These are phyloP conservation scores for Hyaloscypha finlandica DNA, from an alignment of 495 filamentous ascomycete genomes.

Conservation along the genomic window DNA sequence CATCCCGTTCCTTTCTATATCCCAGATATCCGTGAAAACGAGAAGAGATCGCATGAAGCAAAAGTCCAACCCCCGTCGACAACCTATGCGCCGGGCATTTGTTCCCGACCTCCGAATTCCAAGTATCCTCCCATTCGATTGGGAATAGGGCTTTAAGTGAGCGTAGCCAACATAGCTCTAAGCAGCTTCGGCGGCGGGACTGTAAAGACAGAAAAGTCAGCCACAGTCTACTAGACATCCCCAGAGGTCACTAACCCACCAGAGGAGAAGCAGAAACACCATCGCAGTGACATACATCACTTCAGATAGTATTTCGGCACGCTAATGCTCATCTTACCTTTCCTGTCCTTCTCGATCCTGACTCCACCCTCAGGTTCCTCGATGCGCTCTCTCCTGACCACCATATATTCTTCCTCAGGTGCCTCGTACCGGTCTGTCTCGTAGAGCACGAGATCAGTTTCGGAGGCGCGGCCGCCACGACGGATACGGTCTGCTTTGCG, in stretches of 20 bases:
- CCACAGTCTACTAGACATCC: conserved; percentile 11
- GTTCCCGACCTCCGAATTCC: background rate
- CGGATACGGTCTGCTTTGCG: conserved; percentile 37
- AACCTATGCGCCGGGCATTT: background rate
- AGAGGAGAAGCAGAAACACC: conserved; percentile 28
- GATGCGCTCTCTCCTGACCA: conserved; percentile 56
- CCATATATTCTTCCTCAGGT: conserved; percentile 53
- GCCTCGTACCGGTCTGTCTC: conserved; percentile 40
- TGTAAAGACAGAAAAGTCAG: conserved; percentile 36
- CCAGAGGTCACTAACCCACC: conserved; percentile 26
- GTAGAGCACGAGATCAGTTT: conserved; percentile 45
- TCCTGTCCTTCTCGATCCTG: conserved; percentile 78
- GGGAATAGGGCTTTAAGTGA: conserved; percentile 54
- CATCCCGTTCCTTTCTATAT: background rate
- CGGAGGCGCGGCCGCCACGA: conserved; percentile 23
- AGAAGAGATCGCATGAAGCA: background rate
- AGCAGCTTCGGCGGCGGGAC: conserved; percentile 63
- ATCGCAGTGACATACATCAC: conserved; percentile 11
- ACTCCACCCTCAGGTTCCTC: conserved; percentile 56
- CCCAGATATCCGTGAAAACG: background rate
- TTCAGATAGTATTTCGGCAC: conserved; percentile 56
- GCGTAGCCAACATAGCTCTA: conserved; percentile 74
- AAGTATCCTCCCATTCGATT: background rate
- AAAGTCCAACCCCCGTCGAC: background rate
- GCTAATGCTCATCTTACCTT: conserved; percentile 79